Percentiles rank a stretch among this genome's conserved stretches.
phyloP scores from a whole-genome alignment of 2,329 filamentous ascomycete genomes.

The Phyllosticta paracitricarpa region DNA sequence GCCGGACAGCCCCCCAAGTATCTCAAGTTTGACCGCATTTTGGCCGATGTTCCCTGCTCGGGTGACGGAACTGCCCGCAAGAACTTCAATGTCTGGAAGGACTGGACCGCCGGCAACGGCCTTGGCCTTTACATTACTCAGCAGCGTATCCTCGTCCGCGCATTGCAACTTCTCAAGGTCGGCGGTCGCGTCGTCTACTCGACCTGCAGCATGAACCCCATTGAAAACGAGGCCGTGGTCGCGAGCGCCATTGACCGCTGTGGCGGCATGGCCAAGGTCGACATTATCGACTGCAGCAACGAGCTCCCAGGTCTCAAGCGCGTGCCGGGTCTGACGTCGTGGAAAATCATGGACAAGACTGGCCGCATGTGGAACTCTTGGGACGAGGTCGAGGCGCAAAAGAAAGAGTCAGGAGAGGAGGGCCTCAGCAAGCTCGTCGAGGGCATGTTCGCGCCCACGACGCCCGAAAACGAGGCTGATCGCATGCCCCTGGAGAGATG shows the following conservation, averaged over 20 bases:
- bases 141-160: slow-evolving; percentile 78
- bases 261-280: slow-evolving; percentile 70
- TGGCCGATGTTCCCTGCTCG: slow-evolving; percentile 94
- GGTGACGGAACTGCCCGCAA: slow-evolving; percentile 91
- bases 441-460: slow-evolving; percentile 70
- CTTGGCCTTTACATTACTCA: slow-evolving; percentile 82
- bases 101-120: slow-evolving; percentile 82
- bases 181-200: slow-evolving; percentile 94
- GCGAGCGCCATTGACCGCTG: slow-evolving; percentile 82
- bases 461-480: slow-evolving; percentile 41
- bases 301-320: slow-evolving; percentile 69
- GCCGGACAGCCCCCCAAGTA: slow-evolving; percentile 53
- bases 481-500: slow-evolving; percentile 75
- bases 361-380: slow-evolving; percentile 71
- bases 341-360: slow-evolving; percentile 86
- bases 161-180: slow-evolving; percentile 90
- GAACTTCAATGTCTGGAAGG: slow-evolving; percentile 88
- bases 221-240: slow-evolving; percentile 92
- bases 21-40: slow-evolving; percentile 91
- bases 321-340: slow-evolving; percentile 63
- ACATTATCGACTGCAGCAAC: slow-evolving; percentile 73
- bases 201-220: slow-evolving; percentile 96
- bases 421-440: slow-evolving; percentile 61
- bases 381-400: slow-evolving; percentile 66
- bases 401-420: slow-evolving; percentile 36